These are phyloP conservation scores for Solanum paucissectum DNA, from an alignment of 257 asterid species.

Conservation along the genomic window DNA sequence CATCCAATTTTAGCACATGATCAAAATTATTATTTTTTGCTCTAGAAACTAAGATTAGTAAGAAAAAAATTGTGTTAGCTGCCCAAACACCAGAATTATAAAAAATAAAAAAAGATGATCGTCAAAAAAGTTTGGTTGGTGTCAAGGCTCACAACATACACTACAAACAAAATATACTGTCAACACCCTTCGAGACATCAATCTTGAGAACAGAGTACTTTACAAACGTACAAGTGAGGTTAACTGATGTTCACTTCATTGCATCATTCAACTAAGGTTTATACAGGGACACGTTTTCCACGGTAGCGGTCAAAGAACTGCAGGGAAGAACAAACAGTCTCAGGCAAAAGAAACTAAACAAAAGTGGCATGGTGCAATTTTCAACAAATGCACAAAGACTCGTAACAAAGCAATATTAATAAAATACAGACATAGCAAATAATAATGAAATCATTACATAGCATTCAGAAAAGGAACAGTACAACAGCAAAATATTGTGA, in stretches of 20 bases:
- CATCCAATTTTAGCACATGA: neutral
- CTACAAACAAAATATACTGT: neutral
- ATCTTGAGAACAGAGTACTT: constrained; percentile 6
- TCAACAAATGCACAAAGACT: neutral
- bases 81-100: neutral
- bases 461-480: neutral
- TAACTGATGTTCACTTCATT: neutral
- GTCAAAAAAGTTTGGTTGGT: neutral
- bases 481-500: neutral
- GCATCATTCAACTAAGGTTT: constrained; percentile 5
- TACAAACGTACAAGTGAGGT: constrained; percentile 21
- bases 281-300: constrained; percentile 77
- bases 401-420: neutral
- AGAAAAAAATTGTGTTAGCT: neutral
- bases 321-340: constrained; percentile 12
- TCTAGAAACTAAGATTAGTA: neutral
- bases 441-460: neutral
- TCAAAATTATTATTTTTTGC: no score
- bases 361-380: neutral
- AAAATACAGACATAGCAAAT: neutral
- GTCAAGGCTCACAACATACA: neutral
- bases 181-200: neutral
- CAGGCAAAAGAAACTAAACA: neutral
- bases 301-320: constrained; percentile 75
- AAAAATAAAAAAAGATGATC: neutral